Base-by-base conservation (phyloP, 2,329 filamentous ascomycete species). In the Penicillium freii region DNA sequence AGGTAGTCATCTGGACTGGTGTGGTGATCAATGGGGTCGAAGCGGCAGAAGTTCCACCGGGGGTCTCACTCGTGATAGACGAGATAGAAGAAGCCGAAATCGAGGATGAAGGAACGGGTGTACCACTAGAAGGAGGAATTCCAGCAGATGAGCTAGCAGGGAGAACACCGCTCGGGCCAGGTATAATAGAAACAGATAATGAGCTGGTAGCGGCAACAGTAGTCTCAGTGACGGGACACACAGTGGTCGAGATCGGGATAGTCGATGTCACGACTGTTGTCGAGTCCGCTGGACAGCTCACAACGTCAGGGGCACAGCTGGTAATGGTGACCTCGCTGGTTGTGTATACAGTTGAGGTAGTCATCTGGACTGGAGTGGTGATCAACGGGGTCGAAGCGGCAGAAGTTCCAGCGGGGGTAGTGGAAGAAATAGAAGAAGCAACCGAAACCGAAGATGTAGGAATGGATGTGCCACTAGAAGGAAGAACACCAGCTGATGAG, bases 161-260 rank as follows among this genome's bases (percentile, higher is more conserved):
- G 10, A 44, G 23, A 11, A 54, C 43, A n/a, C 43, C 25, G 15
- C 25, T 53, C 4, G 42, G 27, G 17, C 27, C 27, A 21, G 46
- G 33, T 0, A 42, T 17, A 3, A 48, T 31, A 9, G 21, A 21
- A n/a, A 36, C 9, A 13, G 44, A 31, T 34, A 15, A 2, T 15
- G 31, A 51, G 11, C 25, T 27, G 10, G 29, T 27, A 27, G 25
- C 25, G 8, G 25, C 25, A 27, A 27, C 8, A 29, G 29, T 29
- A 66, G 62, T 72, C 59, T 76, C 62, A 6, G 72, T 74, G 25
- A 75, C 71, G 31, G 77, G 84, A 80, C 83, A 86, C 68, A 86
- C 70, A 40, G 84, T 87, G 61, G 85, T 87, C 50, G 81, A 82
- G 48, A 85, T 66, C 46, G 84, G 73, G 58, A 87, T 69, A 7